Conservation (phyloP, 169 alveolate species). For the Amoebophrya sp. region DNA sequence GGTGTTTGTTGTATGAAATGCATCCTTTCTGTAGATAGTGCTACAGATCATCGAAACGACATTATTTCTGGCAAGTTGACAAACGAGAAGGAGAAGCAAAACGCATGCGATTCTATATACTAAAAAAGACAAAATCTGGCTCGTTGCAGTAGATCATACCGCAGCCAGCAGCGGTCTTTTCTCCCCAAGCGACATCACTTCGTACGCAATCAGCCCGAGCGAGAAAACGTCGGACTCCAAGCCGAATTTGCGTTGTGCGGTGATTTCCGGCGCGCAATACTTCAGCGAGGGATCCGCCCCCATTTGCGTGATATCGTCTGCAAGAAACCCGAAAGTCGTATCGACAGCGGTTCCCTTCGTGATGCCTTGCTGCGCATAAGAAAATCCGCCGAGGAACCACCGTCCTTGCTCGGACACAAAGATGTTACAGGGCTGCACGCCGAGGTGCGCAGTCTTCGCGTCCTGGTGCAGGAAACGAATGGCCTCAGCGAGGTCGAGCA, state of each 20-base stretch:
- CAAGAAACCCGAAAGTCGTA: not conserved
- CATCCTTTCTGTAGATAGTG: not conserved
- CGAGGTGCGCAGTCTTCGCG: constrained; percentile 37
- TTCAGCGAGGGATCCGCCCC: constrained; percentile 35
- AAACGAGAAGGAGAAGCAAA: too few species aligned
- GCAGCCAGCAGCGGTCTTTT: not conserved
- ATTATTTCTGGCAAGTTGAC: too few species aligned
- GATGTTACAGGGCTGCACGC: not conserved
- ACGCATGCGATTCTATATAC: too few species aligned
- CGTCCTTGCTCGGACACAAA: constrained; percentile 30
- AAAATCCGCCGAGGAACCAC: constrained; percentile 40
- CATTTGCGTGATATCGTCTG: not conserved
- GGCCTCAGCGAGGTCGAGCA: constrained; percentile 36
- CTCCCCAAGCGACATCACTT: not conserved
- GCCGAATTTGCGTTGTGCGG: not conserved
- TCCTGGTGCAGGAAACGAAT: constrained; percentile 28
- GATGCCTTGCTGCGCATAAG: constrained; percentile 24
- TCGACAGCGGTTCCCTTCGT: not conserved
- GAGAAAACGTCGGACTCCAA: constrained; percentile 32
- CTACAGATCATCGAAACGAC: too few species aligned
- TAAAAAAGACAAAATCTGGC: not conserved
- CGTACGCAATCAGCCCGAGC: constrained; percentile 29
- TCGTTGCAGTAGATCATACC: not conserved
- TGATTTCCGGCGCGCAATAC: constrained; percentile 39
- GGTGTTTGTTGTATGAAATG: not conserved